Conservation (phyloP, 2,329 filamentous ascomycete species). For the Xylariomycetidae sp. region DNA sequence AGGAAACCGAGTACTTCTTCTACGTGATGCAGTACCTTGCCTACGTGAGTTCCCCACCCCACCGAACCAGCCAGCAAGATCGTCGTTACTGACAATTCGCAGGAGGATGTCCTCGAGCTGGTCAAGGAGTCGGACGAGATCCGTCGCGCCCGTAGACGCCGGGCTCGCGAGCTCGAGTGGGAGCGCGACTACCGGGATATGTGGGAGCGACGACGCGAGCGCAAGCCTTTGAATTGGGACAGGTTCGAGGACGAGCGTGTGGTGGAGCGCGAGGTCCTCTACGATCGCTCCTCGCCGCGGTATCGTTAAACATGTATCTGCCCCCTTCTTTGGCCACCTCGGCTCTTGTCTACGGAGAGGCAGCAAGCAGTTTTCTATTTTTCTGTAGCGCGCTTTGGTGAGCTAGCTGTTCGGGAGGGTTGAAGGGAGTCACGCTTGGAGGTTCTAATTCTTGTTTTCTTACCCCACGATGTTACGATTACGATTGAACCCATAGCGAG, state of each 20-base stretch:
- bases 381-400: no score
- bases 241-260: conserved; percentile 56
- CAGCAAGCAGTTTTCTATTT: not conserved
- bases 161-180: conserved; percentile 48
- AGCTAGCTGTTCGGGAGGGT: no score
- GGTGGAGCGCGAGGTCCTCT: conserved; percentile 62
- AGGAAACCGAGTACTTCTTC: conserved; percentile 84
- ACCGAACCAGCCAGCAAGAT: not conserved
- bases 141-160: conserved; percentile 53
- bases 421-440: no score
- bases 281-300: conserved; percentile 38
- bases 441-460: no score
- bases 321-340: no score
- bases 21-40: conserved; percentile 88
- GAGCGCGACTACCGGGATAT: conserved; percentile 53
- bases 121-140: conserved; percentile 81
- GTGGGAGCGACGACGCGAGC: conserved; percentile 37
- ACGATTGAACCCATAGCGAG: no score
- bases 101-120: conserved; percentile 84
- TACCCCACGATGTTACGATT: no score
- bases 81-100: conserved; percentile 26
- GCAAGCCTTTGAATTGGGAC: conserved; percentile 26
- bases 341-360: no score
- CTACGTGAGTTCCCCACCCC: conserved; percentile 59
- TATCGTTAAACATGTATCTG: no score